Percentiles rank a stretch among this genome's conserved stretches.
These are phyloP conservation scores for Curvularia verruculosa DNA, from an alignment of 2,329 filamentous ascomycete species.

Conservation along the genomic window DNA sequence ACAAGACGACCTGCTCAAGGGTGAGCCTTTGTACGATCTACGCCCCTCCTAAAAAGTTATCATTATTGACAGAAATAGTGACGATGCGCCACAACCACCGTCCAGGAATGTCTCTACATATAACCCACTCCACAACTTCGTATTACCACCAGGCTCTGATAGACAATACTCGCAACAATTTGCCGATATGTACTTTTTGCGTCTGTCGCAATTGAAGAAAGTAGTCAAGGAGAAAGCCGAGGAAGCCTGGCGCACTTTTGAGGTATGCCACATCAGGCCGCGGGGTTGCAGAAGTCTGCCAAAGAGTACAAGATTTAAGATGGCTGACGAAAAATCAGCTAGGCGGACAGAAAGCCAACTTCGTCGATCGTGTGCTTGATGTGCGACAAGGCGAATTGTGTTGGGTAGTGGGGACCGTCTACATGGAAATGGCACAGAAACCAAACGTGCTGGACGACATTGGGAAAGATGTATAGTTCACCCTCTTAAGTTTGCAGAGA, in stretches of 20 bases:
- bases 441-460: slow-evolving; percentile 96
- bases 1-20: slow-evolving; percentile 35
- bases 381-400: slow-evolving; percentile 94
- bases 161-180: slow-evolving; percentile 91
- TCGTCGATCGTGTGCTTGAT: slow-evolving; percentile 88
- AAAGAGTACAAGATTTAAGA: background rate
- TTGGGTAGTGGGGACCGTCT: slow-evolving; percentile 93
- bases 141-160: slow-evolving; percentile 66
- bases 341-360: slow-evolving; percentile 74
- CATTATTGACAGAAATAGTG: slow-evolving; percentile 32
- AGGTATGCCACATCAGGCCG: slow-evolving; percentile 50
- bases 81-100: slow-evolving; percentile 31
- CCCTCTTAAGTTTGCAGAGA: background rate
- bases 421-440: slow-evolving; percentile 96
- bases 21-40: slow-evolving; percentile 39
- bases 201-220: slow-evolving; percentile 85
- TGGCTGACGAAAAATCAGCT: slow-evolving; percentile 53
- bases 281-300: background rate
- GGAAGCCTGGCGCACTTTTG: slow-evolving; percentile 77
- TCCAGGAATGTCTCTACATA: slow-evolving; percentile 62
- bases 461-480: slow-evolving; percentile 73
- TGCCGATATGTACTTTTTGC: slow-evolving; percentile 96
- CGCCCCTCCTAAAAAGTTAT: background rate
- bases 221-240: slow-evolving; percentile 75
- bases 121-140: slow-evolving; percentile 76